These are phyloP conservation scores for Rhizophora apiculata DNA, from an alignment of 345 rosid genomes.

Conservation along the genomic window DNA sequence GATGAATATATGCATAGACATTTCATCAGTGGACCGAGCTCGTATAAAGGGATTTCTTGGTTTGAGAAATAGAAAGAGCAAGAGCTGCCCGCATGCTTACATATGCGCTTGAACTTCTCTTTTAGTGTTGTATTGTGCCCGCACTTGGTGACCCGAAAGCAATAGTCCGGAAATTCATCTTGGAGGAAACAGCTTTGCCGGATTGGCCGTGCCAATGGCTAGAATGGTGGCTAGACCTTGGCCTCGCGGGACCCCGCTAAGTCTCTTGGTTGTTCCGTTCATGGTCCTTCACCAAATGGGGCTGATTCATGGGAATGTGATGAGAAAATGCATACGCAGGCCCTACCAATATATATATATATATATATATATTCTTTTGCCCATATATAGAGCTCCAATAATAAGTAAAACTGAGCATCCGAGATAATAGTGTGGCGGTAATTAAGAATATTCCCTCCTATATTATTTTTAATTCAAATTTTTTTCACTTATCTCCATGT, in stretches of 20 bases:
- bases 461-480: no score
- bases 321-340: no score
- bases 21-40: not conserved
- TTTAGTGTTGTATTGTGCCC: constrained; percentile 18
- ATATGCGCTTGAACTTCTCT: constrained; percentile 28
- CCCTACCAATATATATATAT: no score
- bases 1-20: not conserved
- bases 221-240: constrained; percentile 25
- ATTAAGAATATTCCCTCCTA: no score
- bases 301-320: not conserved
- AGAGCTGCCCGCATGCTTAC: constrained; percentile 12
- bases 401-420: no score
- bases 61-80: no score
- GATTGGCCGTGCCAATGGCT: constrained; percentile 23
- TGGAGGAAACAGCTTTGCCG: constrained; percentile 11
- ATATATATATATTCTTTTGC: no score
- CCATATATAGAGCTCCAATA: no score
- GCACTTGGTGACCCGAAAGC: constrained; percentile 6
- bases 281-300: not conserved
- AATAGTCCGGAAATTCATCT: constrained; percentile 9
- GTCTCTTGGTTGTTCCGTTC: not conserved
- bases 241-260: not conserved
- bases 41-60: not conserved
- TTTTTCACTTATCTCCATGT: no score
- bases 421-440: no score